A percentile compares a stretch with the other conserved stretches of the same genome.
Conservation (phyloP, 2,329 filamentous ascomycete species). For the Aspergillus ibericus region DNA sequence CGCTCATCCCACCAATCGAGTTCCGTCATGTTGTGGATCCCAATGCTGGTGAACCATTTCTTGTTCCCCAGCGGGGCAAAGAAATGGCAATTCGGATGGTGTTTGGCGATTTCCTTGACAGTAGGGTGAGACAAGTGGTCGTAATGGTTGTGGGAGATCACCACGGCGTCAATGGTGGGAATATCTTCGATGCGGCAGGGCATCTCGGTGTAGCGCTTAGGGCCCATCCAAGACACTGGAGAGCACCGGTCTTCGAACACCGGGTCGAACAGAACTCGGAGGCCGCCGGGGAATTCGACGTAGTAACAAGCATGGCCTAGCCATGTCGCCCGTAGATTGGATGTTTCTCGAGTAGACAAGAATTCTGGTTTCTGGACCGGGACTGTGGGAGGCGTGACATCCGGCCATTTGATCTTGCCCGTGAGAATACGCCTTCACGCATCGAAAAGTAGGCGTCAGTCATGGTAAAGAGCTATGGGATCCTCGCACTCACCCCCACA, state of each 20-base stretch:
- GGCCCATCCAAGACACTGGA: slow-evolving; percentile 68
- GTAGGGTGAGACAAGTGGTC: slow-evolving; percentile 83
- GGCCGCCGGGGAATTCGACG: slow-evolving; percentile 80
- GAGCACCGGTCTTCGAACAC: slow-evolving; percentile 88
- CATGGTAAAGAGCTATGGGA: not conserved
- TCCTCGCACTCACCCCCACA: slow-evolving; percentile 19
- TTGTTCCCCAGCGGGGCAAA: slow-evolving; percentile 83
- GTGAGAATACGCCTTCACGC: slow-evolving; percentile 31
- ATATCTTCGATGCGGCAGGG: slow-evolving; percentile 78
- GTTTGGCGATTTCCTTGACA: slow-evolving; percentile 67
- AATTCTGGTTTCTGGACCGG: slow-evolving; percentile 67
- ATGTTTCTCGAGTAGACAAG: slow-evolving; percentile 58
- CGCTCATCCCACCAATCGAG: slow-evolving; percentile 93
- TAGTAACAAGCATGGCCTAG: slow-evolving; percentile 93
- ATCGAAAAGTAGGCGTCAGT: not conserved
- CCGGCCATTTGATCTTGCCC: slow-evolving; percentile 56
- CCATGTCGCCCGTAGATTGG: slow-evolving; percentile 80
- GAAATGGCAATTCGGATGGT: slow-evolving; percentile 78
- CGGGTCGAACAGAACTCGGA: slow-evolving; percentile 89
- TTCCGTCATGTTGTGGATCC: slow-evolving; percentile 77
- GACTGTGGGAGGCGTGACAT: slow-evolving; percentile 66
- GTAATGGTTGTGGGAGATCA: slow-evolving; percentile 91
- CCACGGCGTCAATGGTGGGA: slow-evolving; percentile 57
- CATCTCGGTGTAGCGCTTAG: slow-evolving; percentile 74
- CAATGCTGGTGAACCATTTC: slow-evolving; percentile 72